Evolutionary conservation across 179 eudicot genomes (phyloP), one percentile per base, ranked within the genome.

Genomic region (Silene noctiflora): DNA sequence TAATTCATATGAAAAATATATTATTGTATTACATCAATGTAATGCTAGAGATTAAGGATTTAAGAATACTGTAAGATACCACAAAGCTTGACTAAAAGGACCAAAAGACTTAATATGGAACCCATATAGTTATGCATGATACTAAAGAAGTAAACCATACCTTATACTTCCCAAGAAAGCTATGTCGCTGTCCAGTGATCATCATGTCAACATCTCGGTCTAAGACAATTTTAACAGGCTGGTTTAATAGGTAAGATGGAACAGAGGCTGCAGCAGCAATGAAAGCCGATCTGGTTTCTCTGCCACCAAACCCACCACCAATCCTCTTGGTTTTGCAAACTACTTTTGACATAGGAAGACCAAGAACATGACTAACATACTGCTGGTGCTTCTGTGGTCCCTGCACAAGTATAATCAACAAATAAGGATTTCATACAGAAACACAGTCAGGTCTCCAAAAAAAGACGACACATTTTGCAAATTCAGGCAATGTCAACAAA

Each of bases 301-400:
- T 96, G 74, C 99, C 98, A 81, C 99, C 99, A 83, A 96, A 96
- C 62, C 98, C 99, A 75, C 98, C 99, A 74, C 99, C 99, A 80
- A 96, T 83, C 77, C 99, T 84, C 86, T 96, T 96, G 31, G 87
- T 88, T 85, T 88, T 96, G 84, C 99, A 96, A 75, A 96, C 98
- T 56, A 96, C 97, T 86, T 93, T 96, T 60, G 99, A 96, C 99
- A 96, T 93, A 59, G 99, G 98, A 81, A 96, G 94, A 78, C 91
- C 98, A 74, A 96, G 99, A 79, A 93, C 98, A 75, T 81, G 96
- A 29, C 94, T 80, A 27, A 96, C 98, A 85, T 93, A 91, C 81
- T 93, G 88, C 79, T 96, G 99, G 85, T 96, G 97, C 89, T 93
- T 96, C 83, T 91, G 91, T 76, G 99, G 99, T 75, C 97, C 97